Evolutionary conservation across 179 eudicot species (phyloP).

Genomic region (Patellifolia procumbens): DNA sequence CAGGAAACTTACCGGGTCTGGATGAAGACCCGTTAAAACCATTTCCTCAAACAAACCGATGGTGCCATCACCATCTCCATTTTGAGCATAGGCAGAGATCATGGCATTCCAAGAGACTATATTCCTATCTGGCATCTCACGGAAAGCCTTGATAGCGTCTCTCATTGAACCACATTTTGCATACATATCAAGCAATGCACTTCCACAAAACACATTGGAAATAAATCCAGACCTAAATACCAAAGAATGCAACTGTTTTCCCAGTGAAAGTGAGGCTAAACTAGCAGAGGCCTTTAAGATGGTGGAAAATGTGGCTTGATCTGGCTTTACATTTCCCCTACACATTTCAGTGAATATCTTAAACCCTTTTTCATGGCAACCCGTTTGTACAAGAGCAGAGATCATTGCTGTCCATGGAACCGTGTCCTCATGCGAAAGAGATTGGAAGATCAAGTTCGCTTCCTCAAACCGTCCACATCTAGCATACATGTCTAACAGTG

Average conservation of each 20-base stretch:
- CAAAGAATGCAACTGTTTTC: constrained; percentile 72
- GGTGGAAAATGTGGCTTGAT: constrained; percentile 82
- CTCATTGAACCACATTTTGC: constrained; percentile 84
- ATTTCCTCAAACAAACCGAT: constrained; percentile 53
- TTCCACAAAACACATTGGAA: constrained; percentile 67
- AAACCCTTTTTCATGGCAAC: constrained; percentile 61
- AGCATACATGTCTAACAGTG: constrained; percentile 89
- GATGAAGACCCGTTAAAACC: constrained; percentile 56
- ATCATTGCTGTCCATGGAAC: constrained; percentile 83
- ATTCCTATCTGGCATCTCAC: constrained; percentile 73
- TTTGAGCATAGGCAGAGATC: constrained; percentile 84
- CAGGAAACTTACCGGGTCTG: constrained; percentile 77
- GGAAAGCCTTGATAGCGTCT: constrained; percentile 51
- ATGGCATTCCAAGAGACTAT: constrained; percentile 82
- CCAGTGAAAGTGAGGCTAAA: constrained; percentile 59
- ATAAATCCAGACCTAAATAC: constrained; percentile 23
- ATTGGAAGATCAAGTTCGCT: constrained; percentile 52
- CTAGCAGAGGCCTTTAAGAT: constrained; percentile 51
- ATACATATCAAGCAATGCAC: constrained; percentile 86
- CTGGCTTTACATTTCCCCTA: constrained; percentile 44
- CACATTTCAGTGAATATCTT: constrained; percentile 57
- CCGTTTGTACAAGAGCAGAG: constrained; percentile 70
- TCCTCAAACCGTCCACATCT: constrained; percentile 67
- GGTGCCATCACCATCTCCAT: constrained; percentile 75
- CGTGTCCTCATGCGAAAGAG: constrained; percentile 45